Conservation (phyloP, 768 basidiomycete genomes). For the Omphalotus guepiniiformis region DNA sequence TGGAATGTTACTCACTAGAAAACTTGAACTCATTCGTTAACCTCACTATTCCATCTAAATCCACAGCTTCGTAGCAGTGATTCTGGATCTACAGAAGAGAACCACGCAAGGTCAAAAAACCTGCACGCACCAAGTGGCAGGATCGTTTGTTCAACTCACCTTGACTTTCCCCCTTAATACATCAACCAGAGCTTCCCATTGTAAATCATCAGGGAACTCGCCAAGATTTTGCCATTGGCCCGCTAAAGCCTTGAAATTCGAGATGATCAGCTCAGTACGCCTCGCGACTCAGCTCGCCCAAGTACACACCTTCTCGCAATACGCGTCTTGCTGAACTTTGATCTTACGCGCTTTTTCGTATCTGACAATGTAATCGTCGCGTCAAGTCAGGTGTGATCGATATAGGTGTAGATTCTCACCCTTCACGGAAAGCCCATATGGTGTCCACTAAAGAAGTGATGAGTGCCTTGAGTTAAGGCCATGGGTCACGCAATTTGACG, state of each 20-base stretch:
- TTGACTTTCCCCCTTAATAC: slow-evolving; percentile 76
- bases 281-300: no score
- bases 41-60: slow-evolving; percentile 61
- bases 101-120: not conserved
- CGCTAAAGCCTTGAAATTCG: slow-evolving; percentile 26
- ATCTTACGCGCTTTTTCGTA: slow-evolving; percentile 60
- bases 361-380: slow-evolving; percentile 32
- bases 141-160: slow-evolving; percentile 23
- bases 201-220: slow-evolving; percentile 60
- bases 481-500: not conserved
- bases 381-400: slow-evolving; percentile 11
- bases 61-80: slow-evolving; percentile 62
- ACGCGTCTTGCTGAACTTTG: slow-evolving; percentile 61
- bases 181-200: slow-evolving; percentile 74
- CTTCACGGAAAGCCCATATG: slow-evolving; percentile 59
- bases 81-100: slow-evolving; percentile 48
- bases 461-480: not conserved
- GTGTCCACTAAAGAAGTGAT: slow-evolving; percentile 43
- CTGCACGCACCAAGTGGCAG: not conserved
- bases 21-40: slow-evolving; percentile 31
- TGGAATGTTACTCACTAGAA: no score
- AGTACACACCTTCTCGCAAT: slow-evolving; percentile 32
- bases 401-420: slow-evolving; percentile 25
- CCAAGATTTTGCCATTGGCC: slow-evolving; percentile 47
- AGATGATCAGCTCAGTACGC: no score